These are phyloP conservation scores for Debaryomycetaceae sp. DNA, from an alignment of 1,139 yeast genomes.

Conservation along the genomic window DNA sequence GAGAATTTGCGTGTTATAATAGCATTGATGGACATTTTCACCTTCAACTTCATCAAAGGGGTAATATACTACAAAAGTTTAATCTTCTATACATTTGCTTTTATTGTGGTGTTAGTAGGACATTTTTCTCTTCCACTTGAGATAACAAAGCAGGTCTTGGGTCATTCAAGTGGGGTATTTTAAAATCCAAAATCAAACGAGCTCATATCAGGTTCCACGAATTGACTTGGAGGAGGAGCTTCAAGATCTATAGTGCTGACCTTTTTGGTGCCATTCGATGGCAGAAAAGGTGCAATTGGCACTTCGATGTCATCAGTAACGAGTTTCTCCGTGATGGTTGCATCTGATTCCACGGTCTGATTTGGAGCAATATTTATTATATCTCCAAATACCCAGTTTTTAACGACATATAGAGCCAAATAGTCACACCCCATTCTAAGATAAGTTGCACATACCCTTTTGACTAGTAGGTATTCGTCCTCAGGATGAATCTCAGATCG, in stretches of 20 bases:
- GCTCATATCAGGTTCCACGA: conserved; percentile 79
- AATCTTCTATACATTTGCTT: not conserved
- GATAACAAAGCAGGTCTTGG: not conserved
- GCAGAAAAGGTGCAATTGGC: too few relatives aligned
- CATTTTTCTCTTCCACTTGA: not conserved
- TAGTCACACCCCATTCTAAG: conserved; percentile 91
- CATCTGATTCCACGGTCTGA: too few relatives aligned
- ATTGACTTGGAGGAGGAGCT: conserved; percentile 53
- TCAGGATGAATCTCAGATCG: conserved; percentile 39
- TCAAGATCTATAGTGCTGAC: conserved; percentile 5
- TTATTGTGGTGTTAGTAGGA: not conserved
- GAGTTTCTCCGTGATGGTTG: too few relatives aligned
- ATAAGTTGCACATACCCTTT: conserved; percentile 64
- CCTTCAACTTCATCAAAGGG: not conserved
- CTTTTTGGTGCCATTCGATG: not conserved
- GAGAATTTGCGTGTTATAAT: not conserved
- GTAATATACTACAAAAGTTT: not conserved
- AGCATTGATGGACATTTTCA: not conserved
- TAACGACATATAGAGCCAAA: conserved; percentile 58
- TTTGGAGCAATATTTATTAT: too few relatives aligned
- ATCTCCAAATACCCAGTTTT: conserved; percentile 60
- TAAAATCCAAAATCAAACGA: conserved; percentile 62
- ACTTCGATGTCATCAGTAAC: too few relatives aligned
- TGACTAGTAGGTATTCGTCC: conserved; percentile 59
- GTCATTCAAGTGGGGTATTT: not conserved